These are phyloP conservation scores for Dimargaris cristalligena DNA, from an alignment of 192 early-diverging fungal species.

Conservation along the genomic window DNA sequence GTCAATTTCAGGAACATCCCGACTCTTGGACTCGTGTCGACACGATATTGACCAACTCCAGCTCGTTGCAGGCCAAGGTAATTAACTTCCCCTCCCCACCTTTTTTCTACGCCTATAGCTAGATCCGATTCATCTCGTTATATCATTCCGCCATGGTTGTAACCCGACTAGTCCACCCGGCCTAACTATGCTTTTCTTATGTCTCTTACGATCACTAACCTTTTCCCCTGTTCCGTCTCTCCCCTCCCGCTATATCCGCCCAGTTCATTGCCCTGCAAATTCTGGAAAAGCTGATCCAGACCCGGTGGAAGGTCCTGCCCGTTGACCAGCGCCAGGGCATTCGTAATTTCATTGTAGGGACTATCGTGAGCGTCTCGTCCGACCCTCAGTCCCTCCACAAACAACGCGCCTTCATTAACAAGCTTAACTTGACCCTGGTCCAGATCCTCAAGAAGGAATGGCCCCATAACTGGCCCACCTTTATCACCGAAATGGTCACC, in stretches of 20 bases:
- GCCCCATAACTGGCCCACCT: slow-evolving; percentile 97
- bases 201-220: background rate
- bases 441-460: slow-evolving; percentile 99
- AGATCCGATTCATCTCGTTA: too few relatives aligned
- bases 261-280: slow-evolving; percentile 89
- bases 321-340: slow-evolving; percentile 74
- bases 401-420: slow-evolving; percentile 50
- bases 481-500: slow-evolving; percentile 95
- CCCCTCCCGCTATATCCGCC: background rate
- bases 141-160: too few relatives aligned
- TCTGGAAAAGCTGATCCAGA: slow-evolving; percentile 88
- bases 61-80: slow-evolving; percentile 74
- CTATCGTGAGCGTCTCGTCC: slow-evolving; percentile 81
- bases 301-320: slow-evolving; percentile 91
- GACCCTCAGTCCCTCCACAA: slow-evolving; percentile 61
- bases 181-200: background rate
- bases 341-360: slow-evolving; percentile 84
- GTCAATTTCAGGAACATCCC: slow-evolving; percentile 87
- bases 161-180: too few relatives aligned
- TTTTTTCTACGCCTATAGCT: too few relatives aligned
- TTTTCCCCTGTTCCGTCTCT: too few relatives aligned
- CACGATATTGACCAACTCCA: slow-evolving; percentile 70
- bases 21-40: slow-evolving; percentile 94
- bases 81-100: too few relatives aligned
- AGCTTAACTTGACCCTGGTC: slow-evolving; percentile 94